Conservation (phyloP, 140 eudicot genomes). For the Cichorium intybus region DNA sequence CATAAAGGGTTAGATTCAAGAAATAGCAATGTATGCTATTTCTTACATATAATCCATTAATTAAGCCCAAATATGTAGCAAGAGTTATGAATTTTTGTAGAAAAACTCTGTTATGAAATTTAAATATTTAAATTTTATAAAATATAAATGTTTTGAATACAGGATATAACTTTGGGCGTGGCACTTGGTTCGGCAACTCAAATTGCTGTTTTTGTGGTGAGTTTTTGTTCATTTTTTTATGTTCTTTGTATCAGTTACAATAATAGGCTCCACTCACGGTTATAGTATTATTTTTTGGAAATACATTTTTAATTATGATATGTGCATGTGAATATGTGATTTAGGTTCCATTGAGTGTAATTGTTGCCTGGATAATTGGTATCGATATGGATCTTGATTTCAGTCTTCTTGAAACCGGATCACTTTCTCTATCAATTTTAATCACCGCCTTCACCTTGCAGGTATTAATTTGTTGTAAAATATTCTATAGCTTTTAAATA, state of each 20-base stretch:
- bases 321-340: neutral
- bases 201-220: slow-evolving; percentile 65
- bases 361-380: slow-evolving; percentile 48
- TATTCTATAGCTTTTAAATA: neutral
- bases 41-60: too few relatives aligned
- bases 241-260: too few relatives aligned
- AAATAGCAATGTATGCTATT: neutral
- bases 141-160: slow-evolving; percentile 15
- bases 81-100: neutral
- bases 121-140: neutral
- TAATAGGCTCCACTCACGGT: too few relatives aligned
- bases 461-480: slow-evolving; percentile 30
- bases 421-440: slow-evolving; percentile 42
- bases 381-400: slow-evolving; percentile 59
- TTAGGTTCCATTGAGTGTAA: slow-evolving; percentile 57
- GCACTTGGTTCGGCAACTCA: slow-evolving; percentile 76
- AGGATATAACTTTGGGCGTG: slow-evolving; percentile 62
- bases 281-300: neutral
- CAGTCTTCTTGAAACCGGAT: slow-evolving; percentile 49
- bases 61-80: neutral
- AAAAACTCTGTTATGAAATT: neutral
- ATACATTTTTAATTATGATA: neutral
- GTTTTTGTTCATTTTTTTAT: neutral
- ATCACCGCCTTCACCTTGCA: slow-evolving; percentile 58
- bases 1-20: too few relatives aligned